Base-by-base conservation (phyloP, 495 filamentous ascomycete species). In the Penicillium atrosanguineum region DNA sequence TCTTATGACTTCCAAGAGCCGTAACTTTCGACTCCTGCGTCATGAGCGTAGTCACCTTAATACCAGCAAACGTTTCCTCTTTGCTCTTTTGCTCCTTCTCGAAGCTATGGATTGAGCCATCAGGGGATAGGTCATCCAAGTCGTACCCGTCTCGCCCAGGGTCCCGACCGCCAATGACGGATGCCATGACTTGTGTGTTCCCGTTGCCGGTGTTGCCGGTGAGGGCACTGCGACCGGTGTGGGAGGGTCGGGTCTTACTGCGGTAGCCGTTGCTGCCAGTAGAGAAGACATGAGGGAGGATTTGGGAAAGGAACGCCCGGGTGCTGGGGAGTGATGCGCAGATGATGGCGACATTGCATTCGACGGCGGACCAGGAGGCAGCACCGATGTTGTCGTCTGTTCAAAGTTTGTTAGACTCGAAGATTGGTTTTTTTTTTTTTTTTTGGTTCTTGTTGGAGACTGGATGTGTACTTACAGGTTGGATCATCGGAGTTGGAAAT, bases 321-420 rank as follows among this genome's bases (percentile, higher is more conserved):
- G 80, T 72, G 20, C 75, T 78, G n/a, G 82, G 79, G 16, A 84
- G 74, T 55, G 73, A 82, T 48, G 77, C 74, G 59, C 79, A 83
- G 49, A 78, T 79, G 36, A 84, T 81, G 28, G 79, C 81, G 12
- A 80, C 76, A 52, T 76, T 81, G 31, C 81, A 71, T 66, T 86
- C 82, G 39, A 79, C 67, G 41, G 75, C 74, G 16, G 79, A 80
- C 83, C 83, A 86, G 52, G 72, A 75, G 0, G 79, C 82, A 5
- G 74, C 72, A 39, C 76, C 72, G 28, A 79, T 70, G 59, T 82
- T 82, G 52, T 82, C 77, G 61, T 72, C 71, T 76, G 40, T 7
- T 20, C 12, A 2, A 16, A 12, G 44, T 44, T 18, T 28, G 46
- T 49, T 55, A 46, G 26, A 34, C 37, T 37, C n/a, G n/a, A n/a